These are phyloP conservation scores for Mortierella hygrophila DNA, from an alignment of 192 early-diverging fungal species.

Conservation along the genomic window DNA sequence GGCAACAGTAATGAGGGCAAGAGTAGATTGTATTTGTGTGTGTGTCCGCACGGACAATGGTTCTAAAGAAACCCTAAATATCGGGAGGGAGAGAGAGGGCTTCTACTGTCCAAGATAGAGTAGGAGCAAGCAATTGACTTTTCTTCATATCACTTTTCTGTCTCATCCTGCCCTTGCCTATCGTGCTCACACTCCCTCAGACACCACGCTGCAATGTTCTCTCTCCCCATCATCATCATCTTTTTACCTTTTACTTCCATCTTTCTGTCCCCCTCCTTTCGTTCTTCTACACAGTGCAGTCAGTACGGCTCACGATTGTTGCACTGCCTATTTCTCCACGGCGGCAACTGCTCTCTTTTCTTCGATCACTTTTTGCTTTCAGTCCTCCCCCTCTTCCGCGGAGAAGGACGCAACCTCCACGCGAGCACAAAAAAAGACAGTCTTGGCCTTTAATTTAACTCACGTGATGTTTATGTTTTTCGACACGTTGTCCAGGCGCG, in stretches of 20 bases:
- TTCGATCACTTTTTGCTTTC: not conserved
- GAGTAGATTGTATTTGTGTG: not conserved
- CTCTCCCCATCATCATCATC: not conserved
- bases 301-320: not conserved
- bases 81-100: not conserved
- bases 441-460: not conserved
- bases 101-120: not conserved
- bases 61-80: not conserved
- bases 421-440: not conserved
- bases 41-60: not conserved
- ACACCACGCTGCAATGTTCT: not conserved
- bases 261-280: not conserved
- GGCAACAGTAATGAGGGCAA: not conserved
- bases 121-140: not conserved
- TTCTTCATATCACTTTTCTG: not conserved
- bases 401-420: not conserved
- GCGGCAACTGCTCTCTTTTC: not conserved
- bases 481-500: not conserved
- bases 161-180: not conserved
- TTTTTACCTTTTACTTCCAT: not conserved
- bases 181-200: not conserved
- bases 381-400: not conserved
- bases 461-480: conserved; percentile 7
- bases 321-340: not conserved
- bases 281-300: not conserved